Conservation (phyloP, 225 moss, liverwort and hornwort species). For the Marchantia paleacea region DNA sequence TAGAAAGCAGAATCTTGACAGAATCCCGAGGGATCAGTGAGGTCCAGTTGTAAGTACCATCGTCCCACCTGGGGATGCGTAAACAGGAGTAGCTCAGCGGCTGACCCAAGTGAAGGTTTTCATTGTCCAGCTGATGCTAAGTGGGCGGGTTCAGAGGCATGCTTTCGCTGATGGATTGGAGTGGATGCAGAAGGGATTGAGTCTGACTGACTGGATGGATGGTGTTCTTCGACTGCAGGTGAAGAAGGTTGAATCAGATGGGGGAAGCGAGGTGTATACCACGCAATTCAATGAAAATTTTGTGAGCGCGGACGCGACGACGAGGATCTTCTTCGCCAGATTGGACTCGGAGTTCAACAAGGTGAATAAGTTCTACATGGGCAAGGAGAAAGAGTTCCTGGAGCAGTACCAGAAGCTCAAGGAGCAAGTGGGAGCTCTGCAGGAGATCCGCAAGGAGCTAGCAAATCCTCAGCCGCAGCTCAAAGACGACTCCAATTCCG, state of each 20-base stretch:
- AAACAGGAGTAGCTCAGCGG: background rate
- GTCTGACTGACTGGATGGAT: background rate
- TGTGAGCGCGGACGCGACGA: background rate
- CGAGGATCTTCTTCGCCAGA: conserved; percentile 41
- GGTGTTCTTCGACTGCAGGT: background rate
- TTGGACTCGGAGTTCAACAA: conserved; percentile 71
- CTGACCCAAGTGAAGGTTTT: background rate
- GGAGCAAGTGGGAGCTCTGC: conserved; percentile 39
- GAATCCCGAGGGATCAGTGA: no score
- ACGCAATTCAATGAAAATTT: background rate
- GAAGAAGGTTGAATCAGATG: background rate
- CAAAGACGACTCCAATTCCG: background rate
- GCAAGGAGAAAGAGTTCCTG: conserved; percentile 61
- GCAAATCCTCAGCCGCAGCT: background rate
- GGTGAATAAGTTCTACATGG: conserved; percentile 50
- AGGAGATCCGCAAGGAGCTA: background rate
- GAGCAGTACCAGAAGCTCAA: conserved; percentile 47
- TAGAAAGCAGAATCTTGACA: no score
- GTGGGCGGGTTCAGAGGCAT: background rate
- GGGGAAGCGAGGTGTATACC: background rate
- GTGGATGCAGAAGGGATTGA: no score
- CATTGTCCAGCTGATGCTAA: background rate
- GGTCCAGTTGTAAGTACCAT: no score
- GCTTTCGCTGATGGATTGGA: background rate
- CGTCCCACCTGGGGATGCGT: no score